Percentiles rank a stretch among this genome's conserved stretches.
Evolutionary conservation across 257 asterid genomes (phyloP).

Genomic region (Fraxinus quadrangulata): DNA sequence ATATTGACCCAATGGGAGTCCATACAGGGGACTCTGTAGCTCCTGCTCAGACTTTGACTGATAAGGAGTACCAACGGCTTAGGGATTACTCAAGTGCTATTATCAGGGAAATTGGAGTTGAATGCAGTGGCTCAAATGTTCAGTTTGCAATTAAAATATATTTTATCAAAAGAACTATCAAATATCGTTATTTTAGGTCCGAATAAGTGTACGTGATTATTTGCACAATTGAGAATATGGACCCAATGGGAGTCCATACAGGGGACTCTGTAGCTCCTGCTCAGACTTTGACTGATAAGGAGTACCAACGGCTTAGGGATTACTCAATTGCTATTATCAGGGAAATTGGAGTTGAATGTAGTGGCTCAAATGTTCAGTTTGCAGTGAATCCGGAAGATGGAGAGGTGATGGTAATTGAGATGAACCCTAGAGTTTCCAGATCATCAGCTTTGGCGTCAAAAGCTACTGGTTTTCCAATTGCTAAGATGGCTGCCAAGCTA

Average conservation of each 20-base stretch:
- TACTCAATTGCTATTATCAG: slow-evolving; percentile 94
- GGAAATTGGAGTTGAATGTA: slow-evolving; percentile 98
- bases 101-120: slow-evolving; percentile 98
- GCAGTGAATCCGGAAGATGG: slow-evolving; percentile 93
- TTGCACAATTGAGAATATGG: slow-evolving; percentile 97
- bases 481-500: slow-evolving; percentile 97
- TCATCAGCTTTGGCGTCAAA: slow-evolving; percentile 97
- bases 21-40: slow-evolving; percentile 99
- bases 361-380: slow-evolving; percentile 97
- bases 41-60: slow-evolving; percentile 97
- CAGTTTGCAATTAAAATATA: too few species aligned
- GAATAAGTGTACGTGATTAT: too few species aligned
- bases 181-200: too few species aligned
- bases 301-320: slow-evolving; percentile 94
- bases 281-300: slow-evolving; percentile 94
- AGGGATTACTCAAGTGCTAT: slow-evolving; percentile 97
- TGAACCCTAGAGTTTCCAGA: slow-evolving; percentile 98
- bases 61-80: slow-evolving; percentile 89
- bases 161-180: too few species aligned
- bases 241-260: slow-evolving; percentile 97
- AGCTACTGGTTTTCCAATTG: slow-evolving; percentile 99
- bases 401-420: slow-evolving; percentile 97
- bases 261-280: slow-evolving; percentile 99
- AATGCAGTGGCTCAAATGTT: slow-evolving; percentile 96
- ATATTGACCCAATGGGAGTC: slow-evolving; percentile 96